Percentiles rank a stretch among this genome's conserved stretches.
These are phyloP conservation scores for Xylariales sp. DNA, from an alignment of 2,329 filamentous ascomycete genomes.

Conservation along the genomic window DNA sequence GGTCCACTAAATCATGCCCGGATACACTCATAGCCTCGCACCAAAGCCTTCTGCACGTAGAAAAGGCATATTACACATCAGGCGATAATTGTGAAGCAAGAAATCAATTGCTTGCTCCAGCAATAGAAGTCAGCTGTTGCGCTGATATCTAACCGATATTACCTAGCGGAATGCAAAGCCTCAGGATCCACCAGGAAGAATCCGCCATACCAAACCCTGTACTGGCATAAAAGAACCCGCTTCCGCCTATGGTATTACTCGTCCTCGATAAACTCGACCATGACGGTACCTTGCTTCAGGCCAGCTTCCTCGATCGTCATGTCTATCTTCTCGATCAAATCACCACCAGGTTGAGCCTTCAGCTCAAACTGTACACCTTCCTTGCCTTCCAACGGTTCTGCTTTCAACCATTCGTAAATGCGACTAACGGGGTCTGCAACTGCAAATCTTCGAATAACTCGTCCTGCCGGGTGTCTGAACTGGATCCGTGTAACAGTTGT, in stretches of 20 bases:
- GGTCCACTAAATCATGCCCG: too few species aligned
- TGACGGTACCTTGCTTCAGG: slow-evolving; percentile 87
- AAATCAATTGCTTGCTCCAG: too few species aligned
- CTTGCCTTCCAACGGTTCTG: slow-evolving; percentile 76
- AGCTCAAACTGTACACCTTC: slow-evolving; percentile 78
- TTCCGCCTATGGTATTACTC: slow-evolving; percentile 21
- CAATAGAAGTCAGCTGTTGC: too few species aligned
- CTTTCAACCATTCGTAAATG: slow-evolving; percentile 96
- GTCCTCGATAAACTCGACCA: slow-evolving; percentile 82
- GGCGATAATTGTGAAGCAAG: too few species aligned
- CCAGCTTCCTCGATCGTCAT: slow-evolving; percentile 74
- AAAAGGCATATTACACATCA: too few species aligned
- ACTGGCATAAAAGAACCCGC: too few species aligned
- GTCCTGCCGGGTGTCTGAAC: slow-evolving; percentile 79
- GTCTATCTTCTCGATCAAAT: slow-evolving; percentile 73
- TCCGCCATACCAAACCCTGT: too few species aligned
- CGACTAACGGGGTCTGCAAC: slow-evolving; percentile 71
- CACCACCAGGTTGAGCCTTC: slow-evolving; percentile 72
- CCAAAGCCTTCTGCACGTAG: too few species aligned
- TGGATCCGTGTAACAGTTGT: slow-evolving; percentile 81
- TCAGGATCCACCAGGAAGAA: too few species aligned
- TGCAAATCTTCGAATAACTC: slow-evolving; percentile 82
- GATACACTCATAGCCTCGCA: too few species aligned
- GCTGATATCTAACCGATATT: too few species aligned
- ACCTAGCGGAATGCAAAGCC: too few species aligned